Conservation (phyloP, 2,329 filamentous ascomycete genomes). For the Mycosphaerella sp. region DNA sequence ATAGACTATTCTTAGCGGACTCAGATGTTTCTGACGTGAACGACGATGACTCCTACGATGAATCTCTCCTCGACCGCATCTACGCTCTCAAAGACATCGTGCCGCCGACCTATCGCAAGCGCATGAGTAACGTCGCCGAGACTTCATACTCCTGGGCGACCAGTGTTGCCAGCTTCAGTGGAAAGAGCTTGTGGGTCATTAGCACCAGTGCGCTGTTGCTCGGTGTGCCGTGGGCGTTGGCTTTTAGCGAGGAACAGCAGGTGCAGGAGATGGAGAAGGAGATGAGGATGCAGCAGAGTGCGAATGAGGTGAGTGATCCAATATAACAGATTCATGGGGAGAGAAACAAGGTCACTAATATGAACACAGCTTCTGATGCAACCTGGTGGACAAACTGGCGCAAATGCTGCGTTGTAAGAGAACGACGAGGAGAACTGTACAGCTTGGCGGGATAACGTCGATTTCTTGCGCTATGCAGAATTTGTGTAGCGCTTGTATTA, state of each 20-base stretch:
- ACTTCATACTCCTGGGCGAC: conserved; percentile 53
- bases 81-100: conserved; percentile 42
- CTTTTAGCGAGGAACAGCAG: conserved; percentile 93
- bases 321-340: not conserved
- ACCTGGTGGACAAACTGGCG: conserved; percentile 19
- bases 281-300: conserved; percentile 90
- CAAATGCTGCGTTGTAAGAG: conserved; percentile 25
- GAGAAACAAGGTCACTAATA: conserved; percentile 10
- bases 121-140: conserved; percentile 39
- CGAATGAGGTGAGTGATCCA: conserved; percentile 59
- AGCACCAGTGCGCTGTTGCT: conserved; percentile 83
- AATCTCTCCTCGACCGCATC: conserved; percentile 40
- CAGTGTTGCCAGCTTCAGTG: conserved; percentile 62
- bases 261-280: conserved; percentile 96
- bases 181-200: conserved; percentile 85
- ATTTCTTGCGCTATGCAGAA: conserved; percentile 9
- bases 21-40: conserved; percentile 68
- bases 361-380: conserved; percentile 25
- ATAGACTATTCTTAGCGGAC: conserved; percentile 45
- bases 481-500: conserved; percentile 23
- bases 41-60: conserved; percentile 54
- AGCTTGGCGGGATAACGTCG: conserved; percentile 5
- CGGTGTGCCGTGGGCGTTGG: conserved; percentile 88
- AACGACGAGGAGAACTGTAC: conserved; percentile 3
- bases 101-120: conserved; percentile 41